Evolutionary conservation across 78 protist genomes (phyloP).

Genomic region (Corallochytrium limacisporum): DNA sequence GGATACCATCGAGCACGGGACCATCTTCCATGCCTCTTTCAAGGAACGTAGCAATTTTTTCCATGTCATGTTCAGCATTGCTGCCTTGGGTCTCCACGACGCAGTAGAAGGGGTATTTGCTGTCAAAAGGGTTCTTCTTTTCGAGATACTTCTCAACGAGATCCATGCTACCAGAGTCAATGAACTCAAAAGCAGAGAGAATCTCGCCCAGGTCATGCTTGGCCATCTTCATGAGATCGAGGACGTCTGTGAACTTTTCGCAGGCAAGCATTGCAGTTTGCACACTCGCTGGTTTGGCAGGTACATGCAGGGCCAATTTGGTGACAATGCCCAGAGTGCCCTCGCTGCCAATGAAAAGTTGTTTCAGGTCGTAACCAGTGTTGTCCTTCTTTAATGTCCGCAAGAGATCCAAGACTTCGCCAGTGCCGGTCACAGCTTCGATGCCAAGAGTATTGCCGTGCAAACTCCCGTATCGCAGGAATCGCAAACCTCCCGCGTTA

Average conservation of each 20-base stretch:
- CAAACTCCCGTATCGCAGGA: conserved; percentile 74
- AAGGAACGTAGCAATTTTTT: not conserved
- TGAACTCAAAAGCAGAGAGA: conserved; percentile 57
- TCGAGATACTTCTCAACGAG: conserved; percentile 25
- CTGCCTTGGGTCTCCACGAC: conserved; percentile 71
- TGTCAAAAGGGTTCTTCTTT: conserved; percentile 30
- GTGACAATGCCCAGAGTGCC: conserved; percentile 93
- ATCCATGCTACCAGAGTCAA: conserved; percentile 45
- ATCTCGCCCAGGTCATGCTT: conserved; percentile 53
- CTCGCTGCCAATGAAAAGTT: conserved; percentile 87
- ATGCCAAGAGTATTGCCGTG: conserved; percentile 76
- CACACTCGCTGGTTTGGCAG: conserved; percentile 23
- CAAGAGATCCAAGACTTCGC: conserved; percentile 50
- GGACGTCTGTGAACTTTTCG: conserved; percentile 21
- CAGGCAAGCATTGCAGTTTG: conserved; percentile 55
- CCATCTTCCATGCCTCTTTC: not conserved
- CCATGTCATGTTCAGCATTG: conserved; percentile 61
- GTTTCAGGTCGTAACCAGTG: conserved; percentile 87
- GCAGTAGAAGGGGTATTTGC: conserved; percentile 44
- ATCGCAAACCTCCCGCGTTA: conserved; percentile 89
- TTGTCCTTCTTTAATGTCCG: conserved; percentile 65
- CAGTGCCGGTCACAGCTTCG: conserved; percentile 69
- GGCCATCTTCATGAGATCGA: conserved; percentile 21
- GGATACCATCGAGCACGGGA: not conserved
- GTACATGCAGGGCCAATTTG: conserved; percentile 27